These are phyloP conservation scores for Fusarium nelsonii DNA, from an alignment of 2,329 filamentous ascomycete species.

Conservation along the genomic window DNA sequence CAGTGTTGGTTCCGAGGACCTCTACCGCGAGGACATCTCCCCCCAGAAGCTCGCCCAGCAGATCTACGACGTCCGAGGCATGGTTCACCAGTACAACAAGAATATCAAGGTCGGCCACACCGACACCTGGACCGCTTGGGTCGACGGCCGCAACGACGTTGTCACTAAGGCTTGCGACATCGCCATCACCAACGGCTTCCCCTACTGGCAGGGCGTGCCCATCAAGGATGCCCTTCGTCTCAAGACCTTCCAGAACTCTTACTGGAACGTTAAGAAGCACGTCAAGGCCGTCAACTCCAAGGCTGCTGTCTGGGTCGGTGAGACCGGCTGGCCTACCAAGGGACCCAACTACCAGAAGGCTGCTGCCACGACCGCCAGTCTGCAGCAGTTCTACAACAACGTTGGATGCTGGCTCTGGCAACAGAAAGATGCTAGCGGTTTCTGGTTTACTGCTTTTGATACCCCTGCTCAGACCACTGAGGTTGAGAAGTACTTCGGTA, in stretches of 20 bases:
- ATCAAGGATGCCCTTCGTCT: conserved; percentile 42
- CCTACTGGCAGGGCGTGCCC: conserved; percentile 44
- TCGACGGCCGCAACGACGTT: conserved; percentile 43
- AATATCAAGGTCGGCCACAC: conserved; percentile 45
- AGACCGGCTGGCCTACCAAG: conserved; percentile 42
- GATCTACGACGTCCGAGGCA: conserved; percentile 46
- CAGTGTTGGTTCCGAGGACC: conserved; percentile 43
- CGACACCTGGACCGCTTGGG: conserved; percentile 46
- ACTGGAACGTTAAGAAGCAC: conserved; percentile 38
- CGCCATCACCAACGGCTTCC: conserved; percentile 45
- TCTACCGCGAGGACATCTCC: conserved; percentile 44
- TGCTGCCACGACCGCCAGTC: conserved; percentile 18
- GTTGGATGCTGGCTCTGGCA: conserved; percentile 43
- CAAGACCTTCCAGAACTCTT: conserved; percentile 45
- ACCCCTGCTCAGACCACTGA: conserved; percentile 31
- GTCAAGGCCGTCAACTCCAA: conserved; percentile 40
- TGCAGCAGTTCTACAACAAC: conserved; percentile 42
- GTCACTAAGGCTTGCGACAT: conserved; percentile 44
- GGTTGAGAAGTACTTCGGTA: conserved; percentile 45
- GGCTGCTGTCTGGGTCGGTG: conserved; percentile 41
- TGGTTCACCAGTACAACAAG: conserved; percentile 44
- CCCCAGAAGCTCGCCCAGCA: conserved; percentile 43
- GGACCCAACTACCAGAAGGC: conserved; percentile 41
- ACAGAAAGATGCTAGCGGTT: conserved; percentile 35
- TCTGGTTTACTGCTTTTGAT: conserved; percentile 47